Conservation (phyloP, 1,284 basidiomycete species). For the Sporisorium reilianum region DNA sequence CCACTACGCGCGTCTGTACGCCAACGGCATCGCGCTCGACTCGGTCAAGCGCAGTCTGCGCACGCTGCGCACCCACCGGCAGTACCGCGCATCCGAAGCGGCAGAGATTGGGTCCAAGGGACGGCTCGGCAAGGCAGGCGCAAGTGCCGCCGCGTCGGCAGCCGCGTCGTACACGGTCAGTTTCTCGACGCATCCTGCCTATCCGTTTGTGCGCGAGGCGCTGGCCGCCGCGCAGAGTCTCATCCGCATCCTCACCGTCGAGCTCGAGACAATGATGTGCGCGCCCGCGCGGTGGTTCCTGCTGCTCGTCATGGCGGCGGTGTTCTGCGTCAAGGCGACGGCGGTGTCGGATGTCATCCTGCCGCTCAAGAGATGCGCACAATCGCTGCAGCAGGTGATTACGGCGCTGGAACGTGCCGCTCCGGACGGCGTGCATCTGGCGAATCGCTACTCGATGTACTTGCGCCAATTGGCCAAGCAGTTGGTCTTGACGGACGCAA, state of each 20-base stretch:
- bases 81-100: constrained; percentile 49
- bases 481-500: constrained; percentile 48
- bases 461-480: constrained; percentile 50
- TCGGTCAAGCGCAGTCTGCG: constrained; percentile 50
- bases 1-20: constrained; percentile 53
- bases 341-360: constrained; percentile 52
- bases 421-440: constrained; percentile 50
- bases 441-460: constrained; percentile 50
- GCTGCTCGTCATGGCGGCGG: constrained; percentile 52
- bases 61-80: constrained; percentile 37
- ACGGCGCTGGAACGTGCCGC: constrained; percentile 44
- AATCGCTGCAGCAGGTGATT: constrained; percentile 53
- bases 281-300: constrained; percentile 58
- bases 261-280: constrained; percentile 55
- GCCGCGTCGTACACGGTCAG: constrained; percentile 39
- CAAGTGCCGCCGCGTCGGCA: constrained; percentile 17
- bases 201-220: constrained; percentile 55
- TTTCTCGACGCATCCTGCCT: constrained; percentile 52
- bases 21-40: constrained; percentile 53
- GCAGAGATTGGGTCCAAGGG: constrained; percentile 49
- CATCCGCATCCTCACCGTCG: constrained; percentile 51
- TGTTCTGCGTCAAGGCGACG: constrained; percentile 55
- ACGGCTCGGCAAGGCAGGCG: constrained; percentile 34
- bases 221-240: constrained; percentile 55
- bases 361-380: constrained; percentile 48